Evolutionary conservation across 176 grass and related monocot species (phyloP).

Genomic region (Oryza nivara): DNA sequence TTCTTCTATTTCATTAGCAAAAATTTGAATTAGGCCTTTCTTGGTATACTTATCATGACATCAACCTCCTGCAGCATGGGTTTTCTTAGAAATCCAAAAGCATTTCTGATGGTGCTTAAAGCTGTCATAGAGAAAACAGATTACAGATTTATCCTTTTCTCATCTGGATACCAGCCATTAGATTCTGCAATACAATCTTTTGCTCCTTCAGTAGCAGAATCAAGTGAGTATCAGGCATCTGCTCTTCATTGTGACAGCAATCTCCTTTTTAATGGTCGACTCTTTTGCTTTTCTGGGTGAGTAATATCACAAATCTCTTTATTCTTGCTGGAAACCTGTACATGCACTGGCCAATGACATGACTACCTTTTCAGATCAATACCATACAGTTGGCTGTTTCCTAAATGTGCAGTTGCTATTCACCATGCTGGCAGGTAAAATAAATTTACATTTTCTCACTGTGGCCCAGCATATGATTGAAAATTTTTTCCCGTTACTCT

Average conservation of each 20-base stretch:
- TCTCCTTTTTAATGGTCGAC: slow-evolving; percentile 62
- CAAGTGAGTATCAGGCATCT: slow-evolving; percentile 11
- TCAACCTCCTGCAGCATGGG: slow-evolving; percentile 77
- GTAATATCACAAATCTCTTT: slow-evolving; percentile 17
- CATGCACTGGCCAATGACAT: slow-evolving; percentile 4
- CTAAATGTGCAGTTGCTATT: slow-evolving; percentile 65
- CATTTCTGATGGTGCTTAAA: slow-evolving; percentile 76
- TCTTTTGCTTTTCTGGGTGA: slow-evolving; percentile 93
- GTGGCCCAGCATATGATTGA: background rate
- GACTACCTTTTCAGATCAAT: slow-evolving; percentile 60
- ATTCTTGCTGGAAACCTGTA: slow-evolving; percentile 10
- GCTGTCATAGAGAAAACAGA: slow-evolving; percentile 60
- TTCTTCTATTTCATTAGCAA: background rate
- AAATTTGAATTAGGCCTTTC: background rate
- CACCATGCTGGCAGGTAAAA: slow-evolving; percentile 90
- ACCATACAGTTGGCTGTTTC: slow-evolving; percentile 90
- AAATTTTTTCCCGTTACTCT: background rate
- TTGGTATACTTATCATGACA: slow-evolving; percentile 16
- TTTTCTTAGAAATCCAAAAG: slow-evolving; percentile 84
- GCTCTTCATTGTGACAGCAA: slow-evolving; percentile 35
- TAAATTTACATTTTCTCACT: slow-evolving; percentile 7
- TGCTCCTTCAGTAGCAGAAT: slow-evolving; percentile 48
- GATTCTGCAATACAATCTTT: slow-evolving; percentile 63
- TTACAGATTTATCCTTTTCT: slow-evolving; percentile 74
- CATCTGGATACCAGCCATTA: slow-evolving; percentile 80